These are phyloP conservation scores for Yamadazyma epiphylla DNA, from an alignment of 1,139 yeast genomes.

Conservation along the genomic window DNA sequence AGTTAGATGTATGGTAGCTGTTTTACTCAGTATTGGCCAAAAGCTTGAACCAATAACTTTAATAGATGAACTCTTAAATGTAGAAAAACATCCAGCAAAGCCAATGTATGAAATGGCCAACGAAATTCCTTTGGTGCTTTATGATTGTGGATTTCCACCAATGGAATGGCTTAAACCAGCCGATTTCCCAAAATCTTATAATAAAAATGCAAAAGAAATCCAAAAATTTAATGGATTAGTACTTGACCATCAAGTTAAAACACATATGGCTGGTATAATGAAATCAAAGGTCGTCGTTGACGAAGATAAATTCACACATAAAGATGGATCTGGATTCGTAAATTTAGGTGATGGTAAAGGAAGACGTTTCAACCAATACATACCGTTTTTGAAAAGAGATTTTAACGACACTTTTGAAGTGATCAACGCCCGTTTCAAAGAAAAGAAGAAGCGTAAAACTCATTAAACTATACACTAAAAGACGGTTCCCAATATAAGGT, in stretches of 20 bases:
- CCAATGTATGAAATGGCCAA: slow-evolving; percentile 90
- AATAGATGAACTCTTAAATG: slow-evolving; percentile 57
- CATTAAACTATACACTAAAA: background rate
- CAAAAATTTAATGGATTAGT: slow-evolving; percentile 24
- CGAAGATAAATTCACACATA: slow-evolving; percentile 13
- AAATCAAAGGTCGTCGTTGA: slow-evolving; percentile 16
- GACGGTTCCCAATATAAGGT: slow-evolving; percentile 62
- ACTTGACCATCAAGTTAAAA: slow-evolving; percentile 33
- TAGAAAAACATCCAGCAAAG: slow-evolving; percentile 55
- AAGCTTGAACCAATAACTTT: slow-evolving; percentile 59
- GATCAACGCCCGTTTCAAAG: slow-evolving; percentile 61
- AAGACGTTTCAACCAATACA: slow-evolving; percentile 51
- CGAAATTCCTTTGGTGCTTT: slow-evolving; percentile 84
- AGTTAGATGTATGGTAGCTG: slow-evolving; percentile 92
- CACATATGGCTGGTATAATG: slow-evolving; percentile 32
- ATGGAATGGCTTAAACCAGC: slow-evolving; percentile 58
- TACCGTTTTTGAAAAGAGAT: slow-evolving; percentile 56
- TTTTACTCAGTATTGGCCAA: slow-evolving; percentile 78
- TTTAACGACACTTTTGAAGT: slow-evolving; percentile 59
- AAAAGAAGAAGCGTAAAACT: slow-evolving; percentile 29
- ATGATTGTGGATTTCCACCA: slow-evolving; percentile 74
- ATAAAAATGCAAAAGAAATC: slow-evolving; percentile 24
- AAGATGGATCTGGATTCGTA: slow-evolving; percentile 30
- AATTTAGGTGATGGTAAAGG: slow-evolving; percentile 76
- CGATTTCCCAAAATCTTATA: slow-evolving; percentile 14